These are phyloP conservation scores for Brassica nigra DNA, from an alignment of 345 rosid species.

Conservation along the genomic window DNA sequence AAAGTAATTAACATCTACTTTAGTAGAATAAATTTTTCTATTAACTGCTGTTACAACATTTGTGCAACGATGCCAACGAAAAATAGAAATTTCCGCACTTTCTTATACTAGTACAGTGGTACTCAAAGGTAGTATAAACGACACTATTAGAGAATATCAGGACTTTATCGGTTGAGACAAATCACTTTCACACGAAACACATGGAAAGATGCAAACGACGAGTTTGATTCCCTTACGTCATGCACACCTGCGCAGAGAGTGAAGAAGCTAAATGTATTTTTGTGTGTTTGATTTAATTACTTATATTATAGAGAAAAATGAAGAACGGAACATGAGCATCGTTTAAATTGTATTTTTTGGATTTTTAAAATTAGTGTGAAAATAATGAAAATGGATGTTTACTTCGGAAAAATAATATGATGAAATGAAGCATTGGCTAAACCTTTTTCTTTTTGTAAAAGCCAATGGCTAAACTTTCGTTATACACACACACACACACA, in stretches of 20 bases:
- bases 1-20: background rate
- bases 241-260: background rate
- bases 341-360: too few relatives aligned
- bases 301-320: background rate
- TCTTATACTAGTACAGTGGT: background rate
- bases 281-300: background rate
- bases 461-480: too few relatives aligned
- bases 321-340: background rate
- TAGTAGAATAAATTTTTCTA: background rate
- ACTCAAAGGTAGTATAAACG: background rate
- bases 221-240: constrained; percentile 33
- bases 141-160: background rate
- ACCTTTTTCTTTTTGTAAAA: background rate
- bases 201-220: constrained; percentile 18
- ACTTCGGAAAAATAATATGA: too few relatives aligned
- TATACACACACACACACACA: too few relatives aligned
- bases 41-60: background rate
- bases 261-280: background rate
- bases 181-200: constrained; percentile 31
- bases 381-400: background rate
- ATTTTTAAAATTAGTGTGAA: background rate
- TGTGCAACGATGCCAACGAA: too few relatives aligned
- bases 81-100: background rate
- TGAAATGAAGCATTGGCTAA: background rate
- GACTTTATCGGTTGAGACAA: background rate